Conservation (phyloP, 306 rosid species). For the Vicia sativa region DNA sequence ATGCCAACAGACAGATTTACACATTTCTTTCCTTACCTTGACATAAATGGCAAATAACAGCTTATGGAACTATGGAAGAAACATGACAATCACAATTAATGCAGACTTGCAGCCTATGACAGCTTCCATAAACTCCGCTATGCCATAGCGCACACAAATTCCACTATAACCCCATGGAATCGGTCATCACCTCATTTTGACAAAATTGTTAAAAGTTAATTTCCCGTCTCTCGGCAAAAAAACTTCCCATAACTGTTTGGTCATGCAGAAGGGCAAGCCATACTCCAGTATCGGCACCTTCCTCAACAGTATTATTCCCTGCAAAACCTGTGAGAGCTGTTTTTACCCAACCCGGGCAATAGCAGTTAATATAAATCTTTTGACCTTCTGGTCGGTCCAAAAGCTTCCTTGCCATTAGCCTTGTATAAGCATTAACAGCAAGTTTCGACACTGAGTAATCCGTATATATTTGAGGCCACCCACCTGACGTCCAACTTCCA, state of each 20-base stretch:
- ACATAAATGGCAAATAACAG: no score
- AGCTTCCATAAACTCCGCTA: background rate
- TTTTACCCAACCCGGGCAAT: constrained; percentile 61
- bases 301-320: constrained; percentile 82
- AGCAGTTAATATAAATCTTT: constrained; percentile 47
- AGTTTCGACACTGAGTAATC: constrained; percentile 87
- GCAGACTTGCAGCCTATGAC: background rate
- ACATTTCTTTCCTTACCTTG: constrained; percentile 4
- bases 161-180: background rate
- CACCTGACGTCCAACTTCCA: constrained; percentile 79
- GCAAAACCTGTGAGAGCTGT: constrained; percentile 89
- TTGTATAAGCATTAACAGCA: constrained; percentile 85
- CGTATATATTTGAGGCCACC: constrained; percentile 86
- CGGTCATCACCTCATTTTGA: background rate
- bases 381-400: constrained; percentile 60
- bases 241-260: constrained; percentile 62
- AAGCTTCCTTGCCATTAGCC: constrained; percentile 66
- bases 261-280: constrained; percentile 91
- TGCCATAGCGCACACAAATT: background rate
- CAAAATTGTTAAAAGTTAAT: constrained; percentile 52
- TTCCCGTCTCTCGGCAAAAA: constrained; percentile 93
- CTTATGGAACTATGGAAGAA: no score
- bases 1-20: constrained; percentile 13
- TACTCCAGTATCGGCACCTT: constrained; percentile 93
- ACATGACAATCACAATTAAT: no score